phyloP scores from a whole-genome alignment of 257 asterid genomes.

The Nicotiana obtusifolia region DNA sequence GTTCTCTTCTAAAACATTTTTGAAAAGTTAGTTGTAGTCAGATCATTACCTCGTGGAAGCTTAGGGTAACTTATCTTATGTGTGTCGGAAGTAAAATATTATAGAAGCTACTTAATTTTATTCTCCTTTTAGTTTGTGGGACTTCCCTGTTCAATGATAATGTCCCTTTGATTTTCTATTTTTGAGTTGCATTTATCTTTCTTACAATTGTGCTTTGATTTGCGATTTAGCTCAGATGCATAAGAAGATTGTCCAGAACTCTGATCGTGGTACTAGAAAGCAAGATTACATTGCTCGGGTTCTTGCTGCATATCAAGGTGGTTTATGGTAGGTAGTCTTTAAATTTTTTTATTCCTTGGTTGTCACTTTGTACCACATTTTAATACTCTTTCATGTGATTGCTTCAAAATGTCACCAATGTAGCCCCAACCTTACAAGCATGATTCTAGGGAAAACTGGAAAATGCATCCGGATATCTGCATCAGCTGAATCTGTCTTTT shows the following conservation, averaged over 20 bases:
- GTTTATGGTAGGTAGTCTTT: constrained; percentile 47
- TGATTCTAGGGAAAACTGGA: constrained; percentile 50
- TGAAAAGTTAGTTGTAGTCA: neutral
- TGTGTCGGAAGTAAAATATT: neutral
- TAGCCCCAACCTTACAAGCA: constrained; percentile 53
- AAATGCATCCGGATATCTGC: constrained; percentile 59
- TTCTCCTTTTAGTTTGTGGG: neutral
- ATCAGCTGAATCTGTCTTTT: constrained; percentile 66
- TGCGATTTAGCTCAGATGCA: constrained; percentile 23
- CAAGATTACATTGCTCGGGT: constrained; percentile 53
- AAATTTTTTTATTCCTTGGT: neutral
- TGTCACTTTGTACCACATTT: constrained; percentile 3
- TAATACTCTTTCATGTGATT: constrained; percentile 9
- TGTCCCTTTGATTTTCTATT: neutral
- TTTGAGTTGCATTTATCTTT: neutral
- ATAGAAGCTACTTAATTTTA: neutral
- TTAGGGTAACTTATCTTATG: neutral
- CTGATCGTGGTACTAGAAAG: constrained; percentile 51
- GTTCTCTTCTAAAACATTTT: neutral
- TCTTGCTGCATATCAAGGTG: constrained; percentile 45
- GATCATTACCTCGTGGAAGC: neutral
- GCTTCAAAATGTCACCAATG: constrained; percentile 23
- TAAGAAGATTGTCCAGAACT: constrained; percentile 6
- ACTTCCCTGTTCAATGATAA: neutral
- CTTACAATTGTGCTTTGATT: constrained; percentile 6